Evolutionary conservation across 495 filamentous ascomycete genomes (phyloP), one percentile per base, ranked within the genome.

Genomic region (Penicillium chermesinum): DNA sequence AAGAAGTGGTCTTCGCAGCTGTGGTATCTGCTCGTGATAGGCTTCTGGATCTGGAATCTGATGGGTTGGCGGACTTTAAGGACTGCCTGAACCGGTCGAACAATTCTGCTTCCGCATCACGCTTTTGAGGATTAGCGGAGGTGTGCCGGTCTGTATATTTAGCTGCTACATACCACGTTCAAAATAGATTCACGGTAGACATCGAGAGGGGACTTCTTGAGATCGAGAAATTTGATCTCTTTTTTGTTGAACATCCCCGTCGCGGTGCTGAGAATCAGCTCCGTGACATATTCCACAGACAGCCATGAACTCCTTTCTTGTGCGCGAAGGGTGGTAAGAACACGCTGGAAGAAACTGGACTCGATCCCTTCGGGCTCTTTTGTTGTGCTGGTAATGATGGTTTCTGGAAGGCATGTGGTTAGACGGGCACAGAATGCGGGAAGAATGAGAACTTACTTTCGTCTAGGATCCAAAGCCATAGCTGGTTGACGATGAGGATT

Each of bases 391-490:
- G 48, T 51, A 18, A 55, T 48, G 27, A 52, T 52, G 17, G 44
- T 52, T 3, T 44, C 53, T 56, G 33, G 14, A 4, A 13, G 14
- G 21, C 1, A n/a, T 21, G 21, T 10, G 38, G 36, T 25, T 18
- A 27, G 10, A 13, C 20, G 3, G 2, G 20, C 22, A 17, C 13
- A 20, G 14, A 21, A n/a, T 30, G n/a, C n/a, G 18, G 13, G 4
- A 18, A 34, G 17, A 17, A 19, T 39, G 5, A 18, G 12, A 25
- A 22, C 49, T 14, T 50, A 53, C 50, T 38, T 7, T 53, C 36
- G 19, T 53, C 46, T 16, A 50, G 5, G 27, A 50, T 54, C 54
- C 54, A 53, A 13, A 58, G 33, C 54, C 54, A 58, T 5, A 58
- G 43, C 15, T 58, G 54, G 50, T 58, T 37, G 1, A 58, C 47